These are phyloP conservation scores for Tremella yokohamensis DNA, from an alignment of 768 basidiomycete genomes.

Conservation along the genomic window DNA sequence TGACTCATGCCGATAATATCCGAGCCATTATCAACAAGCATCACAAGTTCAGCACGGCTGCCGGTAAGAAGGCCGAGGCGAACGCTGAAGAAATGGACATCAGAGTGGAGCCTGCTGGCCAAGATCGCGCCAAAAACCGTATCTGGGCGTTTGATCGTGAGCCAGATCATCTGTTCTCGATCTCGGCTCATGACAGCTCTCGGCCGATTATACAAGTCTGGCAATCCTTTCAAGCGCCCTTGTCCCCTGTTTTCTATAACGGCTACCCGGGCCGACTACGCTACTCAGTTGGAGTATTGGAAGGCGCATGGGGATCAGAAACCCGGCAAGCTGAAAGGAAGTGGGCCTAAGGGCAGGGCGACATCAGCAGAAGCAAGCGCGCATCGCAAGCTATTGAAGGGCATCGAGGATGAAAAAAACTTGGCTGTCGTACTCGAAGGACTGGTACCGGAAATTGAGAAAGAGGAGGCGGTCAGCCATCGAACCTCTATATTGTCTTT, in stretches of 20 bases:
- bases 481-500: not conserved
- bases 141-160: constrained; percentile 43
- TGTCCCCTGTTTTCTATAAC: constrained; percentile 34
- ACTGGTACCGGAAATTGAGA: constrained; percentile 31
- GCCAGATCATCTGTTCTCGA: not conserved
- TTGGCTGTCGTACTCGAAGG: constrained; percentile 24
- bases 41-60: constrained; percentile 17
- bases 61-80: constrained; percentile 12
- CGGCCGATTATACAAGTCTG: constrained; percentile 38
- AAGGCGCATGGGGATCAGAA: constrained; percentile 10
- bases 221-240: constrained; percentile 47
- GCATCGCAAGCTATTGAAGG: constrained; percentile 22
- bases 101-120: constrained; percentile 27
- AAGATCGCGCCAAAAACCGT: constrained; percentile 34
- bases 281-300: constrained; percentile 14
- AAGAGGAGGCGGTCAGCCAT: constrained; percentile 40
- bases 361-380: constrained; percentile 14
- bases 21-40: constrained; percentile 34
- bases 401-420: constrained; percentile 33
- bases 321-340: constrained; percentile 13
- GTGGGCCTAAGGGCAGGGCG: constrained; percentile 8
- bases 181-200: constrained; percentile 19
- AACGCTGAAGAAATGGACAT: constrained; percentile 5
- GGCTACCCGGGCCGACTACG: constrained; percentile 20
- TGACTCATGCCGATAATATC: constrained; percentile 33